Conservation (phyloP, 805 yeast genomes). For the Ogataea methylovora region DNA sequence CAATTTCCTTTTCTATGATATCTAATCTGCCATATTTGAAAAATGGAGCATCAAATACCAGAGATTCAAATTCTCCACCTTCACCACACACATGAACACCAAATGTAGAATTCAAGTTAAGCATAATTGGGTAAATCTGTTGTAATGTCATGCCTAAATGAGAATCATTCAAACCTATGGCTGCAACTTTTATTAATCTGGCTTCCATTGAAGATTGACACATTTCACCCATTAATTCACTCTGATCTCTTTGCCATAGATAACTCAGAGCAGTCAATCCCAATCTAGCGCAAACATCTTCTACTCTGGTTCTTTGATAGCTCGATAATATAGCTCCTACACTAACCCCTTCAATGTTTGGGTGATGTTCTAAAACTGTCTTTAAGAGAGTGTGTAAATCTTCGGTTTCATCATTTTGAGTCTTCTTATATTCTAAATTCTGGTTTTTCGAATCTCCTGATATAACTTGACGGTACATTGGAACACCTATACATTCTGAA, state of each 20-base stretch:
- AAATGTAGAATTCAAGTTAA: slow-evolving; percentile 49
- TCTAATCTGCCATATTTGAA: slow-evolving; percentile 48
- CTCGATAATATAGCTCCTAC: slow-evolving; percentile 95
- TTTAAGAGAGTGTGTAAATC: slow-evolving; percentile 55
- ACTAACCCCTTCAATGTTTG: slow-evolving; percentile 77
- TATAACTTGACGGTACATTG: slow-evolving; percentile 67
- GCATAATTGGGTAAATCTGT: slow-evolving; percentile 52
- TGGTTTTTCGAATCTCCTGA: slow-evolving; percentile 56
- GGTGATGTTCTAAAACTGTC: slow-evolving; percentile 43
- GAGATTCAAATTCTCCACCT: slow-evolving; percentile 96
- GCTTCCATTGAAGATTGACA: slow-evolving; percentile 64
- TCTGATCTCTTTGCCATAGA: slow-evolving; percentile 87
- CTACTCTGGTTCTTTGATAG: slow-evolving; percentile 93
- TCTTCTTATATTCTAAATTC: slow-evolving; percentile 58
- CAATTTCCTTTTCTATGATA: slow-evolving; percentile 31
- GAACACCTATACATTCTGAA: slow-evolving; percentile 65
- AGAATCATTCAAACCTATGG: slow-evolving; percentile 62
- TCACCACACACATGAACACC: slow-evolving; percentile 96
- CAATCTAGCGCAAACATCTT: slow-evolving; percentile 73
- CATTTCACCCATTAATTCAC: slow-evolving; percentile 77
- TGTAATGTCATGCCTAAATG: slow-evolving; percentile 67
- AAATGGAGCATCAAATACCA: slow-evolving; percentile 86
- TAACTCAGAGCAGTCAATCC: slow-evolving; percentile 65
- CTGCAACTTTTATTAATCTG: slow-evolving; percentile 85
- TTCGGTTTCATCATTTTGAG: slow-evolving; percentile 80